Conservation (phyloP, 371 early-diverging fungal genomes). For the Chytridiales sp. region DNA sequence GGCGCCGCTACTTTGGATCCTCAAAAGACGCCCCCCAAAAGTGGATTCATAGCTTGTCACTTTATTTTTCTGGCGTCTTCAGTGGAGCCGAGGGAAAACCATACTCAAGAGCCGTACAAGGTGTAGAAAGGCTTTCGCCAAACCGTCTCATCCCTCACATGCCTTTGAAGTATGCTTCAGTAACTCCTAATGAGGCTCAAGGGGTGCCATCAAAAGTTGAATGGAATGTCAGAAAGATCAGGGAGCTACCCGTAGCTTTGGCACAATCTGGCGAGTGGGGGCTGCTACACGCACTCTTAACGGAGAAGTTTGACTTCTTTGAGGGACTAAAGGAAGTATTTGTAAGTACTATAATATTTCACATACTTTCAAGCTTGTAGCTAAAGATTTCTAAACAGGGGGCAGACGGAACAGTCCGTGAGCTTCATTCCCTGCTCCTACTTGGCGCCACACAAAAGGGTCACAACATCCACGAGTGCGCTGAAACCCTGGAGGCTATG, state of each 20-base stretch:
- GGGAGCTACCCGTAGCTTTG: slow-evolving; percentile 16
- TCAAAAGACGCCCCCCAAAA: too few relatives aligned
- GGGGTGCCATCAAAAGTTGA: not conserved
- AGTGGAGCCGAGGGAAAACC: not conserved
- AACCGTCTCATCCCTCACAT: not conserved
- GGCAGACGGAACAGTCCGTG: not conserved
- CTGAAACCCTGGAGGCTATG: not conserved
- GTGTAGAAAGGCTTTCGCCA: not conserved
- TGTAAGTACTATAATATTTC: not conserved
- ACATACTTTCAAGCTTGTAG: not conserved
- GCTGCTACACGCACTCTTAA: not conserved
- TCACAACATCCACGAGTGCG: not conserved
- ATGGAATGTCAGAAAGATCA: slow-evolving; percentile 21
- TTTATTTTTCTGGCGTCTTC: slow-evolving; percentile 1
- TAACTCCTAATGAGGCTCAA: not conserved
- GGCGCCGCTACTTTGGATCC: slow-evolving; percentile 12
- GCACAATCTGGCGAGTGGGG: not conserved
- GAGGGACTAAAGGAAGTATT: slow-evolving; percentile 6
- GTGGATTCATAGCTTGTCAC: too few relatives aligned
- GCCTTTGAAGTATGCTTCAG: not conserved
- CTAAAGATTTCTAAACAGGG: not conserved
- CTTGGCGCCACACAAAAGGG: not conserved
- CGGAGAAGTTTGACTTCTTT: slow-evolving; percentile 13
- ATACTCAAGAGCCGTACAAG: not conserved
- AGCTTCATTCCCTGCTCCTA: not conserved